phyloP scores from a whole-genome alignment of 345 rosid species.

The Salix purpurea region DNA sequence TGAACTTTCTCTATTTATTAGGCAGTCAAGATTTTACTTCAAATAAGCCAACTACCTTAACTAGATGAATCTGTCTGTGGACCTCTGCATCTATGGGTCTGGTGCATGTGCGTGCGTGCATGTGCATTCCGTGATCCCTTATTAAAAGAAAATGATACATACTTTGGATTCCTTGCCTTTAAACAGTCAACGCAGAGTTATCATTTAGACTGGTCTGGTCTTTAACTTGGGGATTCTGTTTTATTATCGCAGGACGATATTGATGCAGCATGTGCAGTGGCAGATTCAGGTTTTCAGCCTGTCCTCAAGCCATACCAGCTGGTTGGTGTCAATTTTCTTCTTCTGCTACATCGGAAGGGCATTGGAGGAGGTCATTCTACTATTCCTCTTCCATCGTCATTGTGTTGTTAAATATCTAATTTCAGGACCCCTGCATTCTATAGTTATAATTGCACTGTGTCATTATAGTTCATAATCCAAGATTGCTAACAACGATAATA shows the following conservation, averaged over 20 bases:
- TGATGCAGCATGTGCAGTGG: conserved; percentile 65
- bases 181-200: neutral
- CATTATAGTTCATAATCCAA: neutral
- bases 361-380: conserved; percentile 72
- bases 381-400: neutral
- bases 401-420: neutral
- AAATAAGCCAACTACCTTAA: conserved; percentile 3
- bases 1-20: conserved; percentile 5
- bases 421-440: neutral
- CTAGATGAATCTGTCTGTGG: neutral
- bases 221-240: neutral
- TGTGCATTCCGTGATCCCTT: neutral
- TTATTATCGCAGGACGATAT: conserved; percentile 59
- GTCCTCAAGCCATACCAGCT: conserved; percentile 90
- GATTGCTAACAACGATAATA: neutral
- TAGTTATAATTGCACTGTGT: neutral
- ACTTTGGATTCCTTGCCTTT: neutral
- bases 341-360: conserved; percentile 70
- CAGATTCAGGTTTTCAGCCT: conserved; percentile 76
- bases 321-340: conserved; percentile 96
- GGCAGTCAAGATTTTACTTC: conserved; percentile 3
- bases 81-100: neutral
- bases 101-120: neutral
- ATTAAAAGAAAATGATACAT: neutral
- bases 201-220: neutral